Evolutionary conservation across 2,329 filamentous ascomycete genomes (phyloP).

Genomic region (Colletotrichum sublineola): DNA sequence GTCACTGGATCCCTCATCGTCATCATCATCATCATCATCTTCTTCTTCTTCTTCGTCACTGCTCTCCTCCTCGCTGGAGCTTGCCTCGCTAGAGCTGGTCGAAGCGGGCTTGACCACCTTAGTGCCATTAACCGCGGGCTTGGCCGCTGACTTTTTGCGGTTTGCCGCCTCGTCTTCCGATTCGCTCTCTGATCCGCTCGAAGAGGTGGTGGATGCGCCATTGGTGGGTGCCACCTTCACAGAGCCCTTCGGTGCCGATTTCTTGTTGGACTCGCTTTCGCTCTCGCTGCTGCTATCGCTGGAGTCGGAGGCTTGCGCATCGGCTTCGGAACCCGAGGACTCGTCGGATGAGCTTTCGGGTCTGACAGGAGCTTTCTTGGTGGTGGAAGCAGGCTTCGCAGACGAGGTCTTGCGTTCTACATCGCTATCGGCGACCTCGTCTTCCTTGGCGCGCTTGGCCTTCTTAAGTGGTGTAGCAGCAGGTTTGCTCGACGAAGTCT

Average conservation of each 20-base stretch:
- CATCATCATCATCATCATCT: constrained; percentile 40
- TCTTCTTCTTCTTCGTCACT: constrained; percentile 43
- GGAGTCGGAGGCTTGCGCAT: constrained; percentile 39
- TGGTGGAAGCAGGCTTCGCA: constrained; percentile 37
- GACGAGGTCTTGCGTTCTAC: constrained; percentile 52
- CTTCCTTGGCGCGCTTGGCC: constrained; percentile 48
- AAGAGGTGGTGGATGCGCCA: constrained; percentile 41
- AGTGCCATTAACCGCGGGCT: constrained; percentile 31
- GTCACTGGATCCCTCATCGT: constrained; percentile 8
- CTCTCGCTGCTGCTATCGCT: constrained; percentile 50
- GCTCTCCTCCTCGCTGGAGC: constrained; percentile 48
- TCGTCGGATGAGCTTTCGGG: constrained; percentile 42
- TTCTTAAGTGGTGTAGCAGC: constrained; percentile 37
- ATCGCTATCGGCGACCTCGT: constrained; percentile 60
- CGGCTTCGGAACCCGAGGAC: constrained; percentile 47
- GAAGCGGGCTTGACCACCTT: constrained; percentile 35
- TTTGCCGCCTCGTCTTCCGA: constrained; percentile 47
- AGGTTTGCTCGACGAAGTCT: constrained; percentile 26
- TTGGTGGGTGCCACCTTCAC: constrained; percentile 40
- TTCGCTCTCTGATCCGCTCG: constrained; percentile 47
- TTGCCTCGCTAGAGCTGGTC: constrained; percentile 45
- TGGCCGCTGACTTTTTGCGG: constrained; percentile 42
- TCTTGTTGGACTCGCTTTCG: constrained; percentile 45
- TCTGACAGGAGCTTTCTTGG: constrained; percentile 44
- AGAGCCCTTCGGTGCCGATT: constrained; percentile 42